Evolutionary conservation across 2,329 filamentous ascomycete species (phyloP), one percentile per base, ranked within the genome.

Genomic region (Colletotrichum sp.): DNA sequence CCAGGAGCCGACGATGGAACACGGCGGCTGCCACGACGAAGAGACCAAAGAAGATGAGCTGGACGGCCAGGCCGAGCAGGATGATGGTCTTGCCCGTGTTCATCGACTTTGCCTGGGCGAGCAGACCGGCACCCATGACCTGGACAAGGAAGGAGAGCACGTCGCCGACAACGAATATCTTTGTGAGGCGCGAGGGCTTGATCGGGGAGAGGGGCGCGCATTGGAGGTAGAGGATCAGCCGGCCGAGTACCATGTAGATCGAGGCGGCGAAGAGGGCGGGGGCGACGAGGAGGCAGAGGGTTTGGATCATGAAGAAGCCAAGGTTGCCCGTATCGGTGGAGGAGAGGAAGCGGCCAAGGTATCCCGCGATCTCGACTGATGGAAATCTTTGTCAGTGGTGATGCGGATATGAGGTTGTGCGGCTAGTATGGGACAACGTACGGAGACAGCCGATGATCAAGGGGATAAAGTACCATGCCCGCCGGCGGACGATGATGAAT

Each of bases 31-130:
- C 83, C 1, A 86, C 62, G 26, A 90, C 81, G 78, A 92, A 92
- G 30, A 89, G 82, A 8, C 82, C 82, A 72, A 91, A 90, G 68
- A 89, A 85, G 13, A 88, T 34, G 9, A 92, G 83, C 77, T 92
- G 90, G 9, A 91, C 79, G n/a, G 87, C 80, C 6, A 92, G 80
- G 6, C 90, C 90, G 1, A 77, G 85, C 18, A 91, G 80, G 13
- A 91, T 86, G 44, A 91, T 81, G 12, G 85, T 83, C 69, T 87
- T 80, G n/a, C 86, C 87, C 0, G 34, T 28, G 39, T 24, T 36
- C 36, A 6, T 48, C n/a, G 13, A 36, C 4, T 34, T 69, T 55
- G 13, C 36, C n/a, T 22, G 15, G 24, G 60, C 59, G 26, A 66
- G 12, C n/a, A 69, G 34, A 18, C 48, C 39, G 13, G 26, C 10